A percentile compares a stretch with the other conserved stretches of the same genome.
Evolutionary conservation across 306 rosid species (phyloP).

Genomic region (Cicer judaicum): DNA sequence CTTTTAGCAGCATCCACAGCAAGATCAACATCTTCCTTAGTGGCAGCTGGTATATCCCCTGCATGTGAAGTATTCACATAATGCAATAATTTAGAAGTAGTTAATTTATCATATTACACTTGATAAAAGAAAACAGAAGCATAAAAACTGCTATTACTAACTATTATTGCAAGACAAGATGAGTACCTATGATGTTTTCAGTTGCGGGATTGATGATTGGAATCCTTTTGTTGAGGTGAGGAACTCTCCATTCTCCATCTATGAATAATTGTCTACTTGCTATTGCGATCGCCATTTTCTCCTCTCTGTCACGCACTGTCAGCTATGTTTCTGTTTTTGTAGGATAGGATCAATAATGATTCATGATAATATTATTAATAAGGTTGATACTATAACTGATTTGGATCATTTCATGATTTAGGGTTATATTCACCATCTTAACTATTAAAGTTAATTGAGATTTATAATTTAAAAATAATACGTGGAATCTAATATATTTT

Average conservation of each 20-base stretch:
- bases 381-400: background rate
- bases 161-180: background rate
- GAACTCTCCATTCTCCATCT: slow-evolving; percentile 79
- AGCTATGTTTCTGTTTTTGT: slow-evolving; percentile 10
- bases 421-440: too few species aligned
- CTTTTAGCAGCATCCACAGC: slow-evolving; percentile 83
- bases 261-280: slow-evolving; percentile 73
- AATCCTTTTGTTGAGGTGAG: slow-evolving; percentile 69
- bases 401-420: too few species aligned
- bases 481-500: too few species aligned
- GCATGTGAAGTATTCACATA: slow-evolving; percentile 8
- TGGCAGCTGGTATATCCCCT: slow-evolving; percentile 89
- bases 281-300: slow-evolving; percentile 63
- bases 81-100: background rate
- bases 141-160: background rate
- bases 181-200: slow-evolving; percentile 66
- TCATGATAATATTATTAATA: background rate
- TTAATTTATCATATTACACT: background rate
- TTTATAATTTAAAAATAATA: too few species aligned
- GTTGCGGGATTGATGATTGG: slow-evolving; percentile 83
- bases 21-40: slow-evolving; percentile 84
- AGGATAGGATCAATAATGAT: slow-evolving; percentile 14
- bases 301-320: background rate
- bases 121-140: background rate
- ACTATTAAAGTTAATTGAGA: too few species aligned